These are phyloP conservation scores for Coemansia sp. DNA, from an alignment of 192 early-diverging fungal species.

Conservation along the genomic window DNA sequence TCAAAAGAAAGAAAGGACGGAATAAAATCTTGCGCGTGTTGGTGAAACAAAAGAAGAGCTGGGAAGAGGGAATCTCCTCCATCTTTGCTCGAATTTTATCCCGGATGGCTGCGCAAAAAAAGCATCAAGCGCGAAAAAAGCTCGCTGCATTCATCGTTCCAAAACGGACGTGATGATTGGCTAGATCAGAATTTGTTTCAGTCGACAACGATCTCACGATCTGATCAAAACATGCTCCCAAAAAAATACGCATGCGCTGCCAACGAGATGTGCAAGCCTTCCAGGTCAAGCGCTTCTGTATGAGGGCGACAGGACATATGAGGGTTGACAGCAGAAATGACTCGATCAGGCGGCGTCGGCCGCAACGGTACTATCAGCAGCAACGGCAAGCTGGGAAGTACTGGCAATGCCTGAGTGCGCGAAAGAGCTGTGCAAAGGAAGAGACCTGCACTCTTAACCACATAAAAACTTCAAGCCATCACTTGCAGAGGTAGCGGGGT, in stretches of 20 bases:
- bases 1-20: not conserved
- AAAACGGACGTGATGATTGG: not conserved
- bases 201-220: not conserved
- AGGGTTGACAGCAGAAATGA: not conserved
- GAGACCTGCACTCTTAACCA: not conserved
- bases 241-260: no score
- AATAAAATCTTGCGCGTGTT: not conserved
- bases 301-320: no score
- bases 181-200: not conserved
- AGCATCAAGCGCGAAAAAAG: not conserved
- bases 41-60: conserved; percentile 8
- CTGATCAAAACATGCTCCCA: not conserved
- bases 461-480: not conserved
- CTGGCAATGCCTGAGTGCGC: not conserved
- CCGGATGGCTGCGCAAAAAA: conserved; percentile 24
- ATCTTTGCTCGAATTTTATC: conserved; percentile 1
- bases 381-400: not conserved
- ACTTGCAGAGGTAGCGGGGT: not conserved
- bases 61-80: conserved; percentile 9
- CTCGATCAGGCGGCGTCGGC: no score
- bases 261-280: no score
- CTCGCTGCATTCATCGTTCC: not conserved
- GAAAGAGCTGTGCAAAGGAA: not conserved
- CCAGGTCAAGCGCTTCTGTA: no score
- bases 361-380: no score